phyloP scores from a whole-genome alignment of 164 flowering plant genomes.

The Vitis rupestris region DNA sequence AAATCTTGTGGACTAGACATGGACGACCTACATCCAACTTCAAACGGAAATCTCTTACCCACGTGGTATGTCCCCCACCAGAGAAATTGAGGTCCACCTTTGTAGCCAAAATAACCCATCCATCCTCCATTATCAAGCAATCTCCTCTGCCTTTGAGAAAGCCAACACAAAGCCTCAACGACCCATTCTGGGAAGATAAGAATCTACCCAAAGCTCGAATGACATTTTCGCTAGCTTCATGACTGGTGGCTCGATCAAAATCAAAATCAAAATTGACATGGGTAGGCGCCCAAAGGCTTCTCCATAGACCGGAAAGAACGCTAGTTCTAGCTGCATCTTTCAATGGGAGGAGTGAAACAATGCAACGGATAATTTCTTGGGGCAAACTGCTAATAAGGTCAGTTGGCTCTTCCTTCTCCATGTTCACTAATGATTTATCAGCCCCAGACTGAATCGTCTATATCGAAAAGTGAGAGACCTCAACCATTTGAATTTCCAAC shows the following conservation, averaged over 20 bases:
- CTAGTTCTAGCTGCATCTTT: constrained; percentile 14
- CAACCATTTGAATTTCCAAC: too few relatives aligned
- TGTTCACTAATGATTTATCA: background rate
- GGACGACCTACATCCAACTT: too few relatives aligned
- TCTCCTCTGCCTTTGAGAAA: background rate
- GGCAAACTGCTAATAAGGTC: constrained; percentile 18
- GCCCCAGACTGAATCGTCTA: too few relatives aligned
- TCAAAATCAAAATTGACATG: background rate
- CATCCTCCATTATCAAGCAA: background rate
- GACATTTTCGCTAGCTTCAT: background rate
- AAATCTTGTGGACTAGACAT: background rate
- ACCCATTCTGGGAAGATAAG: background rate
- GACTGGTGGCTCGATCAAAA: background rate
- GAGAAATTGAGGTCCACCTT: background rate
- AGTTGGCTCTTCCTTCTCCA: background rate
- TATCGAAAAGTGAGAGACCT: too few relatives aligned
- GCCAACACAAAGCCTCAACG: too few relatives aligned
- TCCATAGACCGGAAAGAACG: constrained; percentile 10
- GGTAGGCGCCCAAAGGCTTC: background rate
- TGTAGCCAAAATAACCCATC: background rate
- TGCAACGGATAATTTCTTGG: constrained; percentile 3
- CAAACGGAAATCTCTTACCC: too few relatives aligned
- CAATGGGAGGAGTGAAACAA: constrained; percentile 11
- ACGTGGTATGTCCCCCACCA: background rate
- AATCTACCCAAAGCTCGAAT: background rate